Percentiles rank a stretch among this genome's conserved stretches.
These are phyloP conservation scores for Neurospora sp. DNA, from an alignment of 495 filamentous ascomycete genomes.

Conservation along the genomic window DNA sequence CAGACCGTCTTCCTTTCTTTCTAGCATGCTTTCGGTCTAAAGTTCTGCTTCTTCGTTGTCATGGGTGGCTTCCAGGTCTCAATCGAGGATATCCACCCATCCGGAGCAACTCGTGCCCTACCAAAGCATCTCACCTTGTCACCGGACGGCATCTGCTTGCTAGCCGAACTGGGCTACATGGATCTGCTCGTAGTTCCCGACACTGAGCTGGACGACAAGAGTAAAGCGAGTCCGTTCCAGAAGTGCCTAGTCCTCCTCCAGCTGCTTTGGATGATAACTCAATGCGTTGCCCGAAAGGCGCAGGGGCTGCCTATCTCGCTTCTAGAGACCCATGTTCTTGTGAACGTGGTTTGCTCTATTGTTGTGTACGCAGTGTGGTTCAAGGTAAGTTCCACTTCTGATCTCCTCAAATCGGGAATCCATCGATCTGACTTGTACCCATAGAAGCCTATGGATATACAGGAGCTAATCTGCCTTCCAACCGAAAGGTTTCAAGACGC, in stretches of 20 bases:
- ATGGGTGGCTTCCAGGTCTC: too few species aligned
- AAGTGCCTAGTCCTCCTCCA: neutral
- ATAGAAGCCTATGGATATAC: too few species aligned
- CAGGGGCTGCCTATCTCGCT: neutral
- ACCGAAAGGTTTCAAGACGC: neutral
- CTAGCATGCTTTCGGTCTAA: too few species aligned
- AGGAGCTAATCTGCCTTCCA: neutral
- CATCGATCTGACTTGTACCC: too few species aligned
- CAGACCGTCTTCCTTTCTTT: too few species aligned
- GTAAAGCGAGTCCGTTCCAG: neutral
- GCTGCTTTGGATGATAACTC: neutral
- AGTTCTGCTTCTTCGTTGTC: too few species aligned
- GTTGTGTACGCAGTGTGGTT: too few species aligned
- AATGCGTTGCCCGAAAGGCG: neutral
- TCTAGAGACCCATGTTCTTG: neutral
- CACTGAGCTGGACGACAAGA: neutral
- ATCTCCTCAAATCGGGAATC: too few species aligned
- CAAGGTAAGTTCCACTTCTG: too few species aligned
- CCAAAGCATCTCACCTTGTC: neutral
- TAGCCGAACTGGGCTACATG: neutral
- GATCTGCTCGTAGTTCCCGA: neutral
- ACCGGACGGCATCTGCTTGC: neutral
- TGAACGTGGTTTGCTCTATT: neutral
- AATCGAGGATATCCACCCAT: neutral
- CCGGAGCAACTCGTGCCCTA: neutral